Evolutionary conservation across 345 rosid species (phyloP).

Genomic region (Carallia brachiata): DNA sequence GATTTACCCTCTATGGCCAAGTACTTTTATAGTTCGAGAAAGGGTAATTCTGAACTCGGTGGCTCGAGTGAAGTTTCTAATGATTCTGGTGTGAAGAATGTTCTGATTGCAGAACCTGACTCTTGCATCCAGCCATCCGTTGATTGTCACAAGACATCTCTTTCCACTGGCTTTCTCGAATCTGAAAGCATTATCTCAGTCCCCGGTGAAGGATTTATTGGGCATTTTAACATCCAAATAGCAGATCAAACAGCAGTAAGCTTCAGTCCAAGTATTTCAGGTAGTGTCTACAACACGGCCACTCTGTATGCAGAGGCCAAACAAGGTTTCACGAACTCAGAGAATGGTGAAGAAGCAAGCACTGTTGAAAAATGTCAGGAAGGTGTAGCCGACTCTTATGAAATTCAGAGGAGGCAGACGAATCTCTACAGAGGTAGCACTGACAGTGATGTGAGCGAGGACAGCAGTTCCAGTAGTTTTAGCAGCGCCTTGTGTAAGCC

Average conservation of each 20-base stretch:
- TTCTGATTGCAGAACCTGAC: constrained; percentile 18
- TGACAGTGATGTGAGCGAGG: constrained; percentile 78
- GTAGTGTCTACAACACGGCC: constrained; percentile 52
- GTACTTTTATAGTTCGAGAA: constrained; percentile 23
- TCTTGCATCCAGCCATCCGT: constrained; percentile 31
- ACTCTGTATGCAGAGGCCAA: constrained; percentile 61
- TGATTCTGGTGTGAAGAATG: constrained; percentile 21
- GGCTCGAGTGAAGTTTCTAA: constrained; percentile 17
- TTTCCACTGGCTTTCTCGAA: constrained; percentile 39
- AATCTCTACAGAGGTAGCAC: constrained; percentile 70
- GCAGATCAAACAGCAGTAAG: constrained; percentile 37
- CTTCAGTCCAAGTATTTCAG: constrained; percentile 59
- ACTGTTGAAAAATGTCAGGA: constrained; percentile 41
- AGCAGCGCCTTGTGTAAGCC: constrained; percentile 67
- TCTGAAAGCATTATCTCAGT: constrained; percentile 38
- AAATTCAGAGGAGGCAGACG: constrained; percentile 59
- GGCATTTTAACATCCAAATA: constrained; percentile 30
- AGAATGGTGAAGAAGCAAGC: constrained; percentile 64
- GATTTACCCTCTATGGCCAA: constrained; percentile 34
- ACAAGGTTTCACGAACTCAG: constrained; percentile 72
- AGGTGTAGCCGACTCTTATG: constrained; percentile 37
- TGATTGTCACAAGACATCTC: constrained; percentile 37
- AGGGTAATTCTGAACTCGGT: constrained; percentile 21
- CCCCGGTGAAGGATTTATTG: constrained; percentile 29
- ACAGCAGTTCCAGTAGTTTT: constrained; percentile 75